phyloP scores from a whole-genome alignment of 805 yeast genomes.

The Cyberlindnera suaveolens region DNA sequence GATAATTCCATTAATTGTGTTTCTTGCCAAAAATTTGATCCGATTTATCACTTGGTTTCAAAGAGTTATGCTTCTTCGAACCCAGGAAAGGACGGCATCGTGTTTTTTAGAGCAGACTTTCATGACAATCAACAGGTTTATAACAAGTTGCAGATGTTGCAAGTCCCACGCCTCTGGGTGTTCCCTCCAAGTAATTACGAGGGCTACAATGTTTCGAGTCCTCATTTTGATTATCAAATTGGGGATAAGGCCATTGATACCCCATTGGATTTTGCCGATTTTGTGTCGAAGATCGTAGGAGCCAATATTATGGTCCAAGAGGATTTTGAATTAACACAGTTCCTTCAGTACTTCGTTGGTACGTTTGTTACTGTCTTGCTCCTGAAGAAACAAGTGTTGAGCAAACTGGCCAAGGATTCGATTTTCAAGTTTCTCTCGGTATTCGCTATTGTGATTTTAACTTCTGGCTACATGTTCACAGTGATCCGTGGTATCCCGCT shows the following conservation, averaged over 20 bases:
- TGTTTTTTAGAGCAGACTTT: slow-evolving; percentile 48
- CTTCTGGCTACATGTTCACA: slow-evolving; percentile 63
- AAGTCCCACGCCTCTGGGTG: slow-evolving; percentile 65
- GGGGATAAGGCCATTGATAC: slow-evolving; percentile 28
- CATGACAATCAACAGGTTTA: slow-evolving; percentile 36
- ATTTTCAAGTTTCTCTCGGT: slow-evolving; percentile 31
- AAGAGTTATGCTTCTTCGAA: slow-evolving; percentile 38
- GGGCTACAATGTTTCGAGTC: slow-evolving; percentile 22
- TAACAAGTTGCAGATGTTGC: slow-evolving; percentile 34
- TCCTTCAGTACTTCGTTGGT: slow-evolving; percentile 37
- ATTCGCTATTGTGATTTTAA: slow-evolving; percentile 35
- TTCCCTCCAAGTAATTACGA: slow-evolving; percentile 41
- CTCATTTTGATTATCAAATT: slow-evolving; percentile 31
- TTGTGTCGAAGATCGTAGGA: slow-evolving; percentile 40
- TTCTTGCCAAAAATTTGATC: slow-evolving; percentile 40
- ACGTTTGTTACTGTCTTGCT: slow-evolving; percentile 40
- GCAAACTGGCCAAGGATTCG: slow-evolving; percentile 22
- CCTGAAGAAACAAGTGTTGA: slow-evolving; percentile 41
- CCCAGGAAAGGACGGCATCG: slow-evolving; percentile 33
- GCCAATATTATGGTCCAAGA: slow-evolving; percentile 37
- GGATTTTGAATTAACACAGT: slow-evolving; percentile 37
- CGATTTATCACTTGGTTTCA: slow-evolving; percentile 36
- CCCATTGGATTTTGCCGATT: slow-evolving; percentile 46
- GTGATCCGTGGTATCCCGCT: slow-evolving; percentile 58
- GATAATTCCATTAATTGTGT: slow-evolving; percentile 37